These are phyloP conservation scores for Tolypocladium sp. DNA, from an alignment of 2,329 filamentous ascomycete species.

Conservation along the genomic window DNA sequence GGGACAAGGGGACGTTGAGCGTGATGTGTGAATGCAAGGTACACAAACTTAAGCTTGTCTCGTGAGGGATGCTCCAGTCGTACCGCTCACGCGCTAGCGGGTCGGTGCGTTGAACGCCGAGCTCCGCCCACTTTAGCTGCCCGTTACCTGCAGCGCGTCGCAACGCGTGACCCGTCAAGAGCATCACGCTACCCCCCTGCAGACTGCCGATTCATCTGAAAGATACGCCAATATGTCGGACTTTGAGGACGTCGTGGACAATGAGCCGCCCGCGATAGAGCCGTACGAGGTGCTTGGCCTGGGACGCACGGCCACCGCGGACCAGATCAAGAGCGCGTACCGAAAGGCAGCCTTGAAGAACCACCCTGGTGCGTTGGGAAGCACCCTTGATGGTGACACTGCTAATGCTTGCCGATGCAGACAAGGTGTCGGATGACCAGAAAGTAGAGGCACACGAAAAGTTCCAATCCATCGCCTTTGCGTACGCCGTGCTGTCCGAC, in stretches of 20 bases:
- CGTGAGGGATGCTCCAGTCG: not conserved
- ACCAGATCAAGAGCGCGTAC: slow-evolving; percentile 85
- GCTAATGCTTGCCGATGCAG: slow-evolving; percentile 30
- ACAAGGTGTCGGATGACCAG: slow-evolving; percentile 63
- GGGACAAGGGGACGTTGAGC: not conserved
- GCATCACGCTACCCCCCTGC: slow-evolving; percentile 2
- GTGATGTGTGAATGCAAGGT: not conserved
- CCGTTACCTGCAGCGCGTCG: slow-evolving; percentile 5
- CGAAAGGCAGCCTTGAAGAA: slow-evolving; percentile 81
- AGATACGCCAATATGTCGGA: slow-evolving; percentile 29
- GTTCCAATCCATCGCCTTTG: slow-evolving; percentile 89
- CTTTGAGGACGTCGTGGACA: slow-evolving; percentile 42
- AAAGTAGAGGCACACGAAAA: slow-evolving; percentile 66
- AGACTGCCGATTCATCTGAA: slow-evolving; percentile 5
- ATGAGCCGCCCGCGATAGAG: slow-evolving; percentile 54
- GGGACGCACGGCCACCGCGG: slow-evolving; percentile 58
- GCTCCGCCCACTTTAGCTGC: not conserved
- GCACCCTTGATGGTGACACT: not conserved
- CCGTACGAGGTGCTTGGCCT: slow-evolving; percentile 77
- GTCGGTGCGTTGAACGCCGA: slow-evolving; percentile 3
- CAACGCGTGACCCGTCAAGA: slow-evolving; percentile 7
- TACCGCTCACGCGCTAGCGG: not conserved
- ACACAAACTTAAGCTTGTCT: not conserved
- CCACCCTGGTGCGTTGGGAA: slow-evolving; percentile 59
- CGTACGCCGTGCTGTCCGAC: slow-evolving; percentile 88